Base-by-base conservation (phyloP, 1,139 yeast genomes). In the Yarrowia galli region DNA sequence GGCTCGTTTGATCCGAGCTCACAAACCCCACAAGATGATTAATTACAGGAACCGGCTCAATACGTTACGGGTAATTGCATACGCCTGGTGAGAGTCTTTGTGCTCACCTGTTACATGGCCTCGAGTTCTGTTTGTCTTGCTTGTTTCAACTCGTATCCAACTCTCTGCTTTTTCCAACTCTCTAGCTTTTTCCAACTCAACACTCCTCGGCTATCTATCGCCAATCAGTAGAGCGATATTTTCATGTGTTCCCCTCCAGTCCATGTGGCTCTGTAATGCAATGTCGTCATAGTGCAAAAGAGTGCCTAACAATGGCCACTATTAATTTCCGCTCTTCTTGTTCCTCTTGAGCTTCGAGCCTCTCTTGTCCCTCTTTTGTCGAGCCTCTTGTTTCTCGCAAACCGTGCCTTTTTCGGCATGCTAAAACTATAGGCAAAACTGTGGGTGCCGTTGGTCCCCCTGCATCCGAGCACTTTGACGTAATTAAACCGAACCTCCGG, bases 401-500 rank as follows among this genome's bases (percentile, higher is more conserved):
- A 51, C 18, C 23, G 43, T 32, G 38, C 58, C 58, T 16, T 20
- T 22, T 35, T 36, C 43, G 42, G 36, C 40, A 49, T 35, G 36
- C 48, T 15, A 16, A 46, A 16, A 16, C 36, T 9, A n/a, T n/a
- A n/a, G n/a, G n/a, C 13, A 28, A 38, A 46, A 25, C 54, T 38
- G 36, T 32, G 42, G 25, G 13, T 32, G 20, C 58, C 58, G 58
- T 51, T 51, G 42, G 43, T 20, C 18, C 58, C 58, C 58, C 42
- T 51, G 58, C 58, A 51, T 51, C 43, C 20, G 32, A 51, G 58
- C 42, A 15, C 28, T 15, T 13, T 2, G 32, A 22, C 58, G 58
- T 51, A 35, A 51, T 51, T 51, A 51, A 51, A 51, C 58, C 58
- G 58, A 51, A 28, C 46, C 46, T 42, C 23, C 23, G 46, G 23